Evolutionary conservation across 345 rosid species (phyloP).

Genomic region (Aquilaria malaccensis): DNA sequence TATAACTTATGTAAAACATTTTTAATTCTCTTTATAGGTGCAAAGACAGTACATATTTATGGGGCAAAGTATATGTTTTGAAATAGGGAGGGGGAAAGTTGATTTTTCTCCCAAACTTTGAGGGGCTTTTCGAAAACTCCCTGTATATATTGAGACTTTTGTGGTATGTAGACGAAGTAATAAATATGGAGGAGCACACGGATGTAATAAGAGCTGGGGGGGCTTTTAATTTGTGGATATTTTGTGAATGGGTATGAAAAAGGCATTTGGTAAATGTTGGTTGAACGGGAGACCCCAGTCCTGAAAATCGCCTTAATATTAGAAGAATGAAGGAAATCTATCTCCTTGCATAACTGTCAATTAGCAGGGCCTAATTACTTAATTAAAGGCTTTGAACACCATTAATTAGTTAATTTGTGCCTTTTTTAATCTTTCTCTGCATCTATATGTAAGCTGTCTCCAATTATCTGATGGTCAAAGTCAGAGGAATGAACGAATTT

Average conservation of each 20-base stretch:
- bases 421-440: neutral
- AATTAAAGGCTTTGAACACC: neutral
- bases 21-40: too few species aligned
- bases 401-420: too few species aligned
- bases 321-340: conserved; percentile 33
- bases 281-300: conserved; percentile 66
- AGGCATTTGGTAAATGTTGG: conserved; percentile 40
- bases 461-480: conserved; percentile 6
- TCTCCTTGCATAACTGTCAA: conserved; percentile 28
- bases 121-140: too few species aligned
- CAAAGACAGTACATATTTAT: too few species aligned
- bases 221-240: neutral
- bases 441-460: neutral
- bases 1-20: too few species aligned
- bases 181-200: too few species aligned
- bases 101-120: conserved; percentile 7
- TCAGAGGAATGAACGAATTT: conserved; percentile 14
- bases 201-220: too few species aligned
- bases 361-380: neutral
- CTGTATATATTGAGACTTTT: too few species aligned
- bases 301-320: conserved; percentile 40
- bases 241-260: conserved; percentile 3
- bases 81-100: neutral
- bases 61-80: neutral
- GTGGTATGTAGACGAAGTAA: too few species aligned